These are phyloP conservation scores for Termitomyces bulborhizus DNA, from an alignment of 768 basidiomycete species.

Conservation along the genomic window DNA sequence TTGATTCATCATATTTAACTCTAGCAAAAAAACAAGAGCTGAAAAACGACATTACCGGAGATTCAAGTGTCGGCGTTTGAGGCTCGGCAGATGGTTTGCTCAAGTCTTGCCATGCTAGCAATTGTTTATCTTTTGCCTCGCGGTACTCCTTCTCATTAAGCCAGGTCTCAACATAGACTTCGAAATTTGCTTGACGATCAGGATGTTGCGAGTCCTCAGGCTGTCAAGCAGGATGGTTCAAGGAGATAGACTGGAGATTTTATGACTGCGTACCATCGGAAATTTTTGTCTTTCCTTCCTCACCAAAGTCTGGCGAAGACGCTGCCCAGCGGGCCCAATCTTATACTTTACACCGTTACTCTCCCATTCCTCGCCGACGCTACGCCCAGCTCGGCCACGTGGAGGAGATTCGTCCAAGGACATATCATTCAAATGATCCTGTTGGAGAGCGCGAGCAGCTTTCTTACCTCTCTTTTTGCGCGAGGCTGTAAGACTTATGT, in stretches of 20 bases:
- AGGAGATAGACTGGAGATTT: background rate
- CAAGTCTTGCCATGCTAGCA: constrained; percentile 67
- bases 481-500: constrained; percentile 16
- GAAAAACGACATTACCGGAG: constrained; percentile 21
- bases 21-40: background rate
- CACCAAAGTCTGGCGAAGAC: constrained; percentile 63
- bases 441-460: constrained; percentile 18
- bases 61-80: constrained; percentile 31
- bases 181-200: constrained; percentile 59
- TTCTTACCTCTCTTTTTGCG: constrained; percentile 56
- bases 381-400: constrained; percentile 45
- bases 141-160: constrained; percentile 69
- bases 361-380: constrained; percentile 74
- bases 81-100: constrained; percentile 38
- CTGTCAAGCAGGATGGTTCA: constrained; percentile 26
- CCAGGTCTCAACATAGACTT: constrained; percentile 77
- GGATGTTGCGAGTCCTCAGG: constrained; percentile 76
- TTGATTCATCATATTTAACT: constrained; percentile 5
- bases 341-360: constrained; percentile 65
- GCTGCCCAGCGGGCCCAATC: constrained; percentile 62
- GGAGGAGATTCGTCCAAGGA: constrained; percentile 45
- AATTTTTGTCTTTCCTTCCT: constrained; percentile 68
- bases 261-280: constrained; percentile 55
- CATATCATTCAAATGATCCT: constrained; percentile 38
- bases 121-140: constrained; percentile 51